A percentile compares a stretch with the other conserved stretches of the same genome.
These are phyloP conservation scores for Beauveria bassiana DNA, from an alignment of 2,329 filamentous ascomycete species.

Conservation along the genomic window DNA sequence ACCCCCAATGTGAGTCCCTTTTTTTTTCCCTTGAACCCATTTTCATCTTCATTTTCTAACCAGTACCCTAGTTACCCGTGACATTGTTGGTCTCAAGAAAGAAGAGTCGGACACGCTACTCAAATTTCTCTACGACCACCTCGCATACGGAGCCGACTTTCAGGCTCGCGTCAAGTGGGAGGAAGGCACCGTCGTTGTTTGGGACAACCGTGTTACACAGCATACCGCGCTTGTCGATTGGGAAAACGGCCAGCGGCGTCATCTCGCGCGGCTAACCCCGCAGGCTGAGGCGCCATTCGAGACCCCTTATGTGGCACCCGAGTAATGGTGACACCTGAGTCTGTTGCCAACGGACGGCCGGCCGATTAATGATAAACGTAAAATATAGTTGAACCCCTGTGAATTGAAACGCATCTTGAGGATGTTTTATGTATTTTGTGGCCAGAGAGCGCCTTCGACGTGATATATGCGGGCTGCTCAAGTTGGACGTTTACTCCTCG, in stretches of 20 bases:
- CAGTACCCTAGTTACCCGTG: constrained; percentile 53
- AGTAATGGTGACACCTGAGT: background rate
- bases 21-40: background rate
- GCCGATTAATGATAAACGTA: background rate
- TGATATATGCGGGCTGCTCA: too few relatives aligned
- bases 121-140: constrained; percentile 52
- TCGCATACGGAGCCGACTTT: constrained; percentile 45
- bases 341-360: background rate
- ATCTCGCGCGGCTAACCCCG: constrained; percentile 68
- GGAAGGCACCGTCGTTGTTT: constrained; percentile 65
- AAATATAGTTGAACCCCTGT: background rate
- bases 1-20: constrained; percentile 57
- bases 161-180: constrained; percentile 66
- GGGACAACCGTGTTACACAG: constrained; percentile 70
- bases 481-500: too few relatives aligned
- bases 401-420: background rate
- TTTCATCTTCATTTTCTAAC: background rate
- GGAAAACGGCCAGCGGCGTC: constrained; percentile 63
- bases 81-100: constrained; percentile 71
- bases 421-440: too few relatives aligned
- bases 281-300: constrained; percentile 51
- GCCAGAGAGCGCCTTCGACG: too few relatives aligned
- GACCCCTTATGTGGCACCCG: constrained; percentile 9
- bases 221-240: constrained; percentile 72
- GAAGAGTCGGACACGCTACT: constrained; percentile 68